Base-by-base conservation (phyloP, 2,329 filamentous ascomycete genomes). In the Trichophyton simii region DNA sequence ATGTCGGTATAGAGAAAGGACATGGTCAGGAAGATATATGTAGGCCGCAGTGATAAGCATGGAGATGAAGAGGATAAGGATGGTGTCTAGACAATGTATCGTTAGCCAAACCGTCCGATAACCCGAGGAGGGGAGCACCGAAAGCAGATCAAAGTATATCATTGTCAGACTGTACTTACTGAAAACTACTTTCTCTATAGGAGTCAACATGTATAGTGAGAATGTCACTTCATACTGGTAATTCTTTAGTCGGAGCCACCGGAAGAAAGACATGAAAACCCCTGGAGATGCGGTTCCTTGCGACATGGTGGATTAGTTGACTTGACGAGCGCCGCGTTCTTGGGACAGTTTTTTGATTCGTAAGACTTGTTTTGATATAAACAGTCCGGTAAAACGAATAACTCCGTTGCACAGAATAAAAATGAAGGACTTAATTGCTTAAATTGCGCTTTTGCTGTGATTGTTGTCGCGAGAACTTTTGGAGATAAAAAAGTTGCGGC, bases 171-270 rank as follows among this genome's bases (percentile, higher is more conserved):
- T 36, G 58, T 59, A 77, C 90, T 62, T 82, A 97, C 94, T 97
- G 77, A 97, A 95, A 69, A 96, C 87, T 76, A 96, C 92, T 75
- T 96, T 96, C 80, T 99, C 94, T 59, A 88, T 91, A 1, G 91
- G 88, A 42, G 91, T 96, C 69, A 96, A 87, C 88, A 99, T 97
- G 81, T 99, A 97, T 28, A 97, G 83, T 64, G 88, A 87, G 76
- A 95, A 94, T 11, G 92, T 96, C 73, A 97, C 92, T 78, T 99
- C 94, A 73, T 97, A 91, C 80, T 97, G 94, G 80, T 97, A 96
- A 73, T 91, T 86, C 82, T 99, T 99, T 75, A 91, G 84, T 76
- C 91, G 86, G 67, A 97, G 81, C 90, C 91, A 96, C 74, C 87
- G 86, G 66, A 89, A 83, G 69, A 95, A 72, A 36, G 76, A 75